Evolutionary conservation across 2,329 filamentous ascomycete genomes (phyloP), one percentile per base, ranked within the genome.

Genomic region (Xylariomycetidae sp.): DNA sequence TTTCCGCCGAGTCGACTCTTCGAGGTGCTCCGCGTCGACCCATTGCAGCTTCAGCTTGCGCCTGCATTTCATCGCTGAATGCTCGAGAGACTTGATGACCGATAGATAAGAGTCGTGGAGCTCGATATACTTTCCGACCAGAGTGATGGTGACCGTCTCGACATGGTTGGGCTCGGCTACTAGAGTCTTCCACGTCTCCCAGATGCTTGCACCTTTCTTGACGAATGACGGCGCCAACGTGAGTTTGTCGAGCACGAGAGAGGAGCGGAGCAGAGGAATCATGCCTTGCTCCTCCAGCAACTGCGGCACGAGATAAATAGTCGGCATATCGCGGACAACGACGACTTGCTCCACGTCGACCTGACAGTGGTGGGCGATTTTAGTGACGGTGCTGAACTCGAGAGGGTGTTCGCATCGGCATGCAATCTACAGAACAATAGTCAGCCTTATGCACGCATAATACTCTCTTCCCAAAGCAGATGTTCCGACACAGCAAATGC

Each of bases 221-320:
- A 78, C 55, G 30, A 82, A 66, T 3, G 63, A 54, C 4, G 72
- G 63, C 2, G 77, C 51, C 31, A 78, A 68, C 9, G 56, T 48
- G 29, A 81, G 52, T 13, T 64, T 57, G 40, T 84, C 73, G 9
- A 95, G 72, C 22, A 72, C 68, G 19, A 95, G 69, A 13, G 78
- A 70, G 13, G 72, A 63, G 23, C 70, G 71, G 34, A 96, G 67
- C n/a, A 78, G 72, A 10, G 68, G 60, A 7, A 90, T 66, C 2
- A 96, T 68, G 16, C 79, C 76, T 63, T 96, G 86, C 47, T 88
- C 72, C 48, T 90, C 76, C 10, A 96, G 79, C 16, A 96, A 82
- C n/a, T 95, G 70, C 1, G 92, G 92, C 3, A 96, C 90, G 46
- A 95, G 89, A 63, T 98, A 98, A 32, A 85, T 93, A 10, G 88